Conservation (phyloP, 2,329 filamentous ascomycete species). For the Epichloe typhina region DNA sequence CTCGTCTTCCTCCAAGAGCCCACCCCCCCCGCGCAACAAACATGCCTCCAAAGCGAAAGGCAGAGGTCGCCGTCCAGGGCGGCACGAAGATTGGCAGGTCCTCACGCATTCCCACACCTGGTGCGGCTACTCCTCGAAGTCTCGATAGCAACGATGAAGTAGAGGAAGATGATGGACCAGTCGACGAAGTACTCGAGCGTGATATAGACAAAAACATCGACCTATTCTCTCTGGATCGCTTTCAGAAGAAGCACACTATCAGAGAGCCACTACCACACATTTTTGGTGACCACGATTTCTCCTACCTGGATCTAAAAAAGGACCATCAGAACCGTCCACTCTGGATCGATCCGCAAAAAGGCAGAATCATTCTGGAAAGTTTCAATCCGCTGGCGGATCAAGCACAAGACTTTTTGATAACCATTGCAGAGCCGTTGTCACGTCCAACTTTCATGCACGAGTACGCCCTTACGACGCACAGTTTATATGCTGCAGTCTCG, state of each 20-base stretch:
- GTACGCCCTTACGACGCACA: conserved; percentile 83
- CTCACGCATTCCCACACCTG: conserved; percentile 47
- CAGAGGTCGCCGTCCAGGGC: conserved; percentile 32
- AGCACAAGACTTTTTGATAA: conserved; percentile 89
- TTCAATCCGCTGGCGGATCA: conserved; percentile 79
- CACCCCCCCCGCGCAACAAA: conserved; percentile 7
- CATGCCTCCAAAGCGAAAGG: conserved; percentile 65
- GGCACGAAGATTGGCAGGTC: conserved; percentile 41
- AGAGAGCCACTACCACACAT: conserved; percentile 33
- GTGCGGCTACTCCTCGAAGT: conserved; percentile 46
- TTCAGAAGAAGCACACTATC: conserved; percentile 32
- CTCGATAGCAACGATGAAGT: conserved; percentile 40
- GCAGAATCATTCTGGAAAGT: conserved; percentile 83
- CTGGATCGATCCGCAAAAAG: conserved; percentile 83
- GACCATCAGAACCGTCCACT: conserved; percentile 84
- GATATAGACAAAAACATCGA: conserved; percentile 46
- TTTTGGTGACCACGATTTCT: conserved; percentile 55
- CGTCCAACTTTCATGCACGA: conserved; percentile 87
- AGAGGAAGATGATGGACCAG: conserved; percentile 34
- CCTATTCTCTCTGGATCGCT: conserved; percentile 41
- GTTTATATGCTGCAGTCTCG: conserved; percentile 87
- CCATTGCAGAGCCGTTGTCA: conserved; percentile 85
- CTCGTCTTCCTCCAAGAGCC: not conserved
- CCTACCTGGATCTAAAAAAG: conserved; percentile 67
- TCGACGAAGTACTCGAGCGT: conserved; percentile 39